Evolutionary conservation across 2,329 filamentous ascomycete genomes (phyloP), one percentile per base, ranked within the genome.

Genomic region (Cladorrhinum sp.): DNA sequence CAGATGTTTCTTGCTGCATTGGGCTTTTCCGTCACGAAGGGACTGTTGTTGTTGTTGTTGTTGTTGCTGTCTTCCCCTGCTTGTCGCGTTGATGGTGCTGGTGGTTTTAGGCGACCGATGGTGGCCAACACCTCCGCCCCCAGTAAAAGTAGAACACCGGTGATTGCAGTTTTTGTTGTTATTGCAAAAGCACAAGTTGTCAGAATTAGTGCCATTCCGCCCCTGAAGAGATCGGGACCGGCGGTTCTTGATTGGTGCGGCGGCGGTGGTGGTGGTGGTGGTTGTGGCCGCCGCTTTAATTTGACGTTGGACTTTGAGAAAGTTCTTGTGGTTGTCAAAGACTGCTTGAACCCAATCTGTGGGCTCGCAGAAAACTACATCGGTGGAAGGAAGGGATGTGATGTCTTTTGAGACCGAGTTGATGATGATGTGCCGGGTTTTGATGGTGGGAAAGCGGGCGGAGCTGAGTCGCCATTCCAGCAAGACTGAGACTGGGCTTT

Each of bases 381-480:
- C 6, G 23, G 27, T 10, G 18, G 23, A 10, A 12, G 8, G 27
- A 12, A n/a, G n/a, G 18, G 24, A 36, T 54, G 13, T 36, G 27
- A 12, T n/a, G 49, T 25, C 49, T 9, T 3, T 23, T 4, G 20
- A n/a, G 7, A 12, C n/a, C 1, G 25, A 24, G 7, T 25, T 23
- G 48, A 13, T 48, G 32, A 58, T 27, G 22, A 52, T 20, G 32
- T 52, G 56, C 22, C 49, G 56, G 9, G 56, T 58, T 8, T 38
- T 23, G 22, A 58, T 41, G 20, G 38, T 25, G 1, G 56, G 56
- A 16, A 9, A 58, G 13, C 29, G n/a, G 49, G 2, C 23, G 12
- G 6, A 18, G 22, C 20, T 41, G 7, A 45, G 49, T 16, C 56
- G 49, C 56, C 56, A 58, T 16, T 38, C 20, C 23, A 58, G 32